Percentiles rank a stretch among this genome's conserved stretches.
phyloP scores from a whole-genome alignment of 768 basidiomycete species.

The Paxillus involutus region DNA sequence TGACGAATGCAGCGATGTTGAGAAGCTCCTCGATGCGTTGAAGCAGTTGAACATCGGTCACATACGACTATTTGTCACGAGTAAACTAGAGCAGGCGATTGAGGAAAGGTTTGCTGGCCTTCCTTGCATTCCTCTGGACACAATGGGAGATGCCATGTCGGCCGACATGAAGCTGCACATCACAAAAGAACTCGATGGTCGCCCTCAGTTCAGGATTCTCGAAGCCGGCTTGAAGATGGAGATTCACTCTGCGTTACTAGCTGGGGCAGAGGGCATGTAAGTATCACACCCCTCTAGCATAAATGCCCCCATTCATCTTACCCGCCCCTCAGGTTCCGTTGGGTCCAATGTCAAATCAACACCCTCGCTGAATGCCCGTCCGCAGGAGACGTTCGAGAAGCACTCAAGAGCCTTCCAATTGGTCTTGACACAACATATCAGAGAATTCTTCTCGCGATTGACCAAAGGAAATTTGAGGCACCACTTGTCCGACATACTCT shows the following conservation, averaged over 20 bases:
- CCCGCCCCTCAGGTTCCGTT: conserved; percentile 13
- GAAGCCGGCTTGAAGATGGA: conserved; percentile 1
- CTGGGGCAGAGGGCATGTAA: conserved; percentile 21
- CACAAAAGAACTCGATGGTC: too few species aligned
- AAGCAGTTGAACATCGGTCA: too few species aligned
- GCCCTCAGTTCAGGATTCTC: too few species aligned
- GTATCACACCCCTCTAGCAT: not conserved
- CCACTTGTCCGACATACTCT: conserved; percentile 9
- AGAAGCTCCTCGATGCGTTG: too few species aligned
- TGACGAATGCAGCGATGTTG: too few species aligned
- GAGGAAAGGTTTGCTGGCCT: too few species aligned
- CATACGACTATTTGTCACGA: too few species aligned
- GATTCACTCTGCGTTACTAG: conserved; percentile 3
- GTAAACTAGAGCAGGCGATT: too few species aligned
- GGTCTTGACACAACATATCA: conserved; percentile 22
- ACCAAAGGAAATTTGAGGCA: not conserved
- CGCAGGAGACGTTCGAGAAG: conserved; percentile 5
- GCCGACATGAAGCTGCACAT: too few species aligned
- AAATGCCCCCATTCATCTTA: not conserved
- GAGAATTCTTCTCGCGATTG: conserved; percentile 16
- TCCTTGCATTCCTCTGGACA: too few species aligned
- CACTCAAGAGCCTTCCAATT: conserved; percentile 13
- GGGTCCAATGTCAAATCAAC: conserved; percentile 19
- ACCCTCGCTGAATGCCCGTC: conserved; percentile 10
- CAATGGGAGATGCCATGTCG: too few species aligned